phyloP scores from a whole-genome alignment of 371 early-diverging fungal species.

The Mucor sp. region DNA sequence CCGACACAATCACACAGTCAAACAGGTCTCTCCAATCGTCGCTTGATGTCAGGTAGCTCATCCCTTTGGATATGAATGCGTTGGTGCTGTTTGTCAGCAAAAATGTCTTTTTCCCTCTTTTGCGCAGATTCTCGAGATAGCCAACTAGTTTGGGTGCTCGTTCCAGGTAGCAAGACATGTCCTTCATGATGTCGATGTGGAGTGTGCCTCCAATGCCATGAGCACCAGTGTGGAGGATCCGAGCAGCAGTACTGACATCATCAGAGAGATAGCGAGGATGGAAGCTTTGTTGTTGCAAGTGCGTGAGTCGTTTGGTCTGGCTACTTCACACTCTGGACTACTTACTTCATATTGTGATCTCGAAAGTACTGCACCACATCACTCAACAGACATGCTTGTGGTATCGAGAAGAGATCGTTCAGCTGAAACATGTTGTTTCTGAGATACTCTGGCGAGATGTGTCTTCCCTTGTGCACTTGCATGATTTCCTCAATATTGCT shows the following conservation, averaged over 20 bases:
- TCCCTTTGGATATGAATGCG: conserved; percentile 55
- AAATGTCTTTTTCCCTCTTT: conserved; percentile 57
- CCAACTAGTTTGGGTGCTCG: conserved; percentile 49
- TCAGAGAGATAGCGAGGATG: conserved; percentile 70
- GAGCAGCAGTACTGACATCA: conserved; percentile 58
- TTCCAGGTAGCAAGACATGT: conserved; percentile 55
- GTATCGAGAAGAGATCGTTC: conserved; percentile 64
- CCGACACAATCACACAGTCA: conserved; percentile 62
- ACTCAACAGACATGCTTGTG: conserved; percentile 61
- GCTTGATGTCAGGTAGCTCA: conserved; percentile 54
- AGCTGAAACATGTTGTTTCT: conserved; percentile 60
- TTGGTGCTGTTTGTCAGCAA: conserved; percentile 64
- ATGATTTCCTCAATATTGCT: conserved; percentile 49
- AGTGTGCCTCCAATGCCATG: conserved; percentile 56
- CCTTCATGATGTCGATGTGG: conserved; percentile 50
- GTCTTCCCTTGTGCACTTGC: conserved; percentile 58
- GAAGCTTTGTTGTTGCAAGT: conserved; percentile 26
- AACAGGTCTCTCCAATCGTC: conserved; percentile 65
- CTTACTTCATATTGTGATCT: conserved; percentile 51
- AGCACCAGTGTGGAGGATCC: conserved; percentile 54
- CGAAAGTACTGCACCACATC: conserved; percentile 66
- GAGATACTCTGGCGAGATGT: conserved; percentile 60
- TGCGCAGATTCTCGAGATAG: conserved; percentile 51
- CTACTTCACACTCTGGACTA: too few species aligned
- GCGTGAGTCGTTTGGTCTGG: too few species aligned